Percentiles rank a stretch among this genome's conserved stretches.
Evolutionary conservation across 2,329 filamentous ascomycete genomes (phyloP).

Genomic region (Neocatenulostroma microsporum): DNA sequence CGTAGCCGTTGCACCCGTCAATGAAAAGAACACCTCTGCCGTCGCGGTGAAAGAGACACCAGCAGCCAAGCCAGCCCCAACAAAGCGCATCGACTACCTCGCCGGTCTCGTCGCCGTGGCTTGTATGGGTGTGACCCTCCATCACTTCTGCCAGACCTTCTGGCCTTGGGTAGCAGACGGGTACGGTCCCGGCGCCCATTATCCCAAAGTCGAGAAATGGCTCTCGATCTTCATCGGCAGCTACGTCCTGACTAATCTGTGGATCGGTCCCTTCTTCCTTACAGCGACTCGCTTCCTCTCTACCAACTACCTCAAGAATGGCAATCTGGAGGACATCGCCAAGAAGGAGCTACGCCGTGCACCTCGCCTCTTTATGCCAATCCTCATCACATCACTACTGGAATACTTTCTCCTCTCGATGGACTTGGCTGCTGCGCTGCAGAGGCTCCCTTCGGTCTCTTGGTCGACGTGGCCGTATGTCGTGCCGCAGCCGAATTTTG

Average conservation of each 20-base stretch:
- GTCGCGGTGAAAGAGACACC: too few species aligned
- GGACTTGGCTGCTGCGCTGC: slow-evolving; percentile 35
- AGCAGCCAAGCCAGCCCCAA: slow-evolving; percentile 11
- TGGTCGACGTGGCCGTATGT: slow-evolving; percentile 43
- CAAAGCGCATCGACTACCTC: slow-evolving; percentile 20
- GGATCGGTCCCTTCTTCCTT: slow-evolving; percentile 43
- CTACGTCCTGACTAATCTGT: slow-evolving; percentile 39
- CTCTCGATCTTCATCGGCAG: slow-evolving; percentile 34
- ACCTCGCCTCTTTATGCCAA: slow-evolving; percentile 40
- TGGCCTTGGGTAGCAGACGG: slow-evolving; percentile 16
- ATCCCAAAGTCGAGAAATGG: slow-evolving; percentile 35
- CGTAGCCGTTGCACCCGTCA: slow-evolving; percentile 9
- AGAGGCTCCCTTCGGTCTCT: slow-evolving; percentile 39
- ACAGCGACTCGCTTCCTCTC: slow-evolving; percentile 41
- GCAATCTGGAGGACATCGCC: slow-evolving; percentile 36
- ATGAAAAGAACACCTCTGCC: too few species aligned
- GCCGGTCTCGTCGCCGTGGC: slow-evolving; percentile 40
- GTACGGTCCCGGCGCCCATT: slow-evolving; percentile 25
- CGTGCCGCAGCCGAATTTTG: slow-evolving; percentile 32
- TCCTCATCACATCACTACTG: slow-evolving; percentile 34
- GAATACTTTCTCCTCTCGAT: slow-evolving; percentile 41
- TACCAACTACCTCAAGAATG: slow-evolving; percentile 34
- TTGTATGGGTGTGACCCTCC: slow-evolving; percentile 38
- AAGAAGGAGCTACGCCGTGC: slow-evolving; percentile 37
- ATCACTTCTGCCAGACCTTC: slow-evolving; percentile 39